Evolutionary conservation across 1,284 basidiomycete genomes (phyloP), one percentile per base, ranked within the genome.

Genomic region (Schizophyllum amplum): DNA sequence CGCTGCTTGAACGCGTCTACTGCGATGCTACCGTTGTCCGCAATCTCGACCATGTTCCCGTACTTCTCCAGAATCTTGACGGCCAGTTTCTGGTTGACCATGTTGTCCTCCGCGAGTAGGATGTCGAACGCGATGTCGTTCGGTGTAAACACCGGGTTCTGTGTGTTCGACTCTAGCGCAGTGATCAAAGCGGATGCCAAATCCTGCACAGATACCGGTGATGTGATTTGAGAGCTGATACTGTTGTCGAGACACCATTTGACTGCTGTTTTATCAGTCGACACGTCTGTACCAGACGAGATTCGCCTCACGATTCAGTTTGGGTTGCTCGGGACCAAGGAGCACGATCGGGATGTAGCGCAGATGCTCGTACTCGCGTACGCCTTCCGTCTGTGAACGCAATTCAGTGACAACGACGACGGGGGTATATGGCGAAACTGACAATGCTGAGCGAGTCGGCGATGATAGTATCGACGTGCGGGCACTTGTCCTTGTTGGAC

Each of bases 61-160:
- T 95, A 95, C 68, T 94, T 96, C 74, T 98, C 94, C 33, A 99
- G 76, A 63, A 99, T 93, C 79, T 98, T 98, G 64, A 97, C 90
- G 0, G 97, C 97, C 5, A 99, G 74, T 69, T 94, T 93, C 76
- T 99, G 96, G 75, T 99, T 99, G 61, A 99, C 96, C 63, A 96
- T 76, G 67, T 99, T 99, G 71, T 99, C 97, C 70, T 99, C 96
- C 0, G 96, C 96, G 5, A 99, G 82, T n/a, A 99, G 79, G 61
- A 98, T 96, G 70, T 92, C 92, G 72, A 93, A 94, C 5, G 87
- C 82, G 20, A 92, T 82, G 64, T 98, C 92, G 69, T 89, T 92
- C 26, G 83, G 87, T 56, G 78, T 85, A 52, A 83, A 84, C 61
- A 82, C 89, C 0, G 92, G 91, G 61, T 87, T 90, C 54, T 91